Conservation (phyloP, 192 early-diverging fungal species). For the Coemansia sp. region DNA sequence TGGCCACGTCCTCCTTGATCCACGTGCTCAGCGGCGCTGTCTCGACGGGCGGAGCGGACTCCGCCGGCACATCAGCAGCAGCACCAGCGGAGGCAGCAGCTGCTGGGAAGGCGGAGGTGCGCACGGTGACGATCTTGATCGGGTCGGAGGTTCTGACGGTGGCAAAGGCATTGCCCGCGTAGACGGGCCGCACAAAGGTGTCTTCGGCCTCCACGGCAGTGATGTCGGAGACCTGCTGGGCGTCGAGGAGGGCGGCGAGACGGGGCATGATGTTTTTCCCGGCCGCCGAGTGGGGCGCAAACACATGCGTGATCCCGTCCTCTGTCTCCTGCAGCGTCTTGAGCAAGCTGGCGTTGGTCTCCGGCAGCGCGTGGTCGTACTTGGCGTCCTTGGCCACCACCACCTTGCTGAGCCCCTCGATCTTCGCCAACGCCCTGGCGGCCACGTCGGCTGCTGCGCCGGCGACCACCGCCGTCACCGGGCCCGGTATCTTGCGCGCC, state of each 20-base stretch:
- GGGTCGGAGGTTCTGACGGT: conserved; percentile 88
- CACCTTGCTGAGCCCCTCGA: conserved; percentile 78
- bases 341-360: conserved; percentile 76
- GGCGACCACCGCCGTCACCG: conserved; percentile 86
- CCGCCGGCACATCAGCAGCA: conserved; percentile 59
- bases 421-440: conserved; percentile 63
- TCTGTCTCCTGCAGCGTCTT: conserved; percentile 65
- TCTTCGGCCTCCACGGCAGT: conserved; percentile 74
- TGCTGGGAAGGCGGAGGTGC: conserved; percentile 87
- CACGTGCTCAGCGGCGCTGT: conserved; percentile 67
- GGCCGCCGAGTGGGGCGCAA: conserved; percentile 84
- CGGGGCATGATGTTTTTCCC: conserved; percentile 95
- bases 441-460: conserved; percentile 68
- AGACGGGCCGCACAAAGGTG: conserved; percentile 95
- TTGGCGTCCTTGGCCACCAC: conserved; percentile 77
- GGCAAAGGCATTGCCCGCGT: conserved; percentile 97
- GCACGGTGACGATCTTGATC: conserved; percentile 87
- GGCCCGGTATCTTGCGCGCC: conserved; percentile 75
- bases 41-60: conserved; percentile 68
- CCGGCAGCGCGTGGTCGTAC: conserved; percentile 78
- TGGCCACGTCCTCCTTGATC: conserved; percentile 85
- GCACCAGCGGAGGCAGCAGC: conserved; percentile 54
- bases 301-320: conserved; percentile 80
- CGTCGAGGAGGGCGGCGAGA: conserved; percentile 88
- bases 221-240: conserved; percentile 89